Conservation (phyloP, 2,329 filamentous ascomycete species). For the Alternaria gaisen region DNA sequence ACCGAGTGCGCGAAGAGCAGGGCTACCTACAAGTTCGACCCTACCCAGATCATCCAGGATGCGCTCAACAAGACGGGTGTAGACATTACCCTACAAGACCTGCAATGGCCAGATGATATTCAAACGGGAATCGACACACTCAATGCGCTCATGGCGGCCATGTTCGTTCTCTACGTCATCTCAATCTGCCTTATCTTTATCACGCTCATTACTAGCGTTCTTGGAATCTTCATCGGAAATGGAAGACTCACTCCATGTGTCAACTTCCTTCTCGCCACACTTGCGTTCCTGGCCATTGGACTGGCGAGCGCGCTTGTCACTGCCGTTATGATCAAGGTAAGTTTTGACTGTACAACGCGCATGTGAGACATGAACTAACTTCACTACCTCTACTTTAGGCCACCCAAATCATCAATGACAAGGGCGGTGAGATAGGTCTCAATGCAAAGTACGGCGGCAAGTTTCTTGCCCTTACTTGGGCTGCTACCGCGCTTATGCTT, state of each 20-base stretch:
- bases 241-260: constrained; percentile 58
- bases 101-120: constrained; percentile 67
- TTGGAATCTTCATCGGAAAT: constrained; percentile 54
- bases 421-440: constrained; percentile 61
- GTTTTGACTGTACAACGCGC: not conserved
- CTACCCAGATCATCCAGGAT: constrained; percentile 58
- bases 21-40: constrained; percentile 66
- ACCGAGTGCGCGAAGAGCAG: constrained; percentile 64
- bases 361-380: not conserved
- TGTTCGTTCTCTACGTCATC: constrained; percentile 68
- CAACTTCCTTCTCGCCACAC: constrained; percentile 59
- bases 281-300: constrained; percentile 69
- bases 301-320: constrained; percentile 79
- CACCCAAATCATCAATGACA: constrained; percentile 61
- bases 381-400: constrained; percentile 39
- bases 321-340: constrained; percentile 63
- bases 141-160: constrained; percentile 59
- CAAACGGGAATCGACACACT: constrained; percentile 63
- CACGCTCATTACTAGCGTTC: constrained; percentile 57
- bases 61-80: constrained; percentile 56
- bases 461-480: constrained; percentile 69
- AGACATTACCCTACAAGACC: constrained; percentile 60
- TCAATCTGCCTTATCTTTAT: constrained; percentile 63
- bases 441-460: constrained; percentile 60
- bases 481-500: constrained; percentile 59